phyloP scores from a whole-genome alignment of 1,284 basidiomycete genomes.

The Rhodofomes roseus region DNA sequence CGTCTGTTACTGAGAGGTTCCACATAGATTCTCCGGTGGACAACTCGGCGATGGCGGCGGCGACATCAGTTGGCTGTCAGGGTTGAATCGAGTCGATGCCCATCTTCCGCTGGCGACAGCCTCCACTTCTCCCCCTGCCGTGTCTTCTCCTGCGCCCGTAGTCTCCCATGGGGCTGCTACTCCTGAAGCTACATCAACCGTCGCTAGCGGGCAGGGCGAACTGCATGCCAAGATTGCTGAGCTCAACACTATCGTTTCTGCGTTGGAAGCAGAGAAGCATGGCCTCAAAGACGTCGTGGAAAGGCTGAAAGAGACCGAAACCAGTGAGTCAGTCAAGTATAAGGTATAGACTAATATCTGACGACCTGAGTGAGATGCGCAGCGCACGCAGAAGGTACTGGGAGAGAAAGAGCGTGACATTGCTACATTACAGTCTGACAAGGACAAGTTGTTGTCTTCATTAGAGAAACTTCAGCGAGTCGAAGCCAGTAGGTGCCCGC shows the following conservation, averaged over 20 bases:
- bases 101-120: slow-evolving; percentile 23
- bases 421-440: slow-evolving; percentile 65
- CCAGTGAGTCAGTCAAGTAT: slow-evolving; percentile 36
- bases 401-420: slow-evolving; percentile 61
- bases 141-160: slow-evolving; percentile 5
- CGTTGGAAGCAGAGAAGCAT: neutral
- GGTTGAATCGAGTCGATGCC: slow-evolving; percentile 47
- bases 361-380: slow-evolving; percentile 27
- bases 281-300: slow-evolving; percentile 4
- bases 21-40: slow-evolving; percentile 24
- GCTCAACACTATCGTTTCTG: neutral
- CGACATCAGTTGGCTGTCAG: slow-evolving; percentile 56
- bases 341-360: neutral
- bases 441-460: slow-evolving; percentile 52
- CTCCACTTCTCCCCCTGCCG: slow-evolving; percentile 13
- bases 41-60: slow-evolving; percentile 7
- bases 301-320: slow-evolving; percentile 32
- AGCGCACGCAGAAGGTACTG: slow-evolving; percentile 23
- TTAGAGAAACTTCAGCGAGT: slow-evolving; percentile 36
- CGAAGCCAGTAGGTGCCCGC: slow-evolving; percentile 44
- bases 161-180: slow-evolving; percentile 13
- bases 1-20: neutral
- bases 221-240: neutral
- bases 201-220: neutral
- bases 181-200: neutral